A percentile compares a stretch with the other conserved stretches of the same genome.
phyloP scores from a whole-genome alignment of 1,139 yeast species.

The Hansenula sp. region DNA sequence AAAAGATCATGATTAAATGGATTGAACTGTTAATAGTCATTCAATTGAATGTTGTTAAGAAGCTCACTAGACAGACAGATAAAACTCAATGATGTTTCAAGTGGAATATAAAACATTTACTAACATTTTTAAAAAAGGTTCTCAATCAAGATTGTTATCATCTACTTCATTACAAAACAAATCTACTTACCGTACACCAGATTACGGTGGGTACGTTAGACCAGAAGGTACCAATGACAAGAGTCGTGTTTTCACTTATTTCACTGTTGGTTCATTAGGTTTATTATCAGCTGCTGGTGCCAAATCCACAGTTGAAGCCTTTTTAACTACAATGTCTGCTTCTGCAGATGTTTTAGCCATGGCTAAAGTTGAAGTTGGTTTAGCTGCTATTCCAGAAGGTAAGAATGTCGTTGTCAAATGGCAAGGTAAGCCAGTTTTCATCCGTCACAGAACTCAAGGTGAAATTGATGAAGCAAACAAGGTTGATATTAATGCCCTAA shows the following conservation, averaged over 20 bases:
- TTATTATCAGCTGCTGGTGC: constrained; percentile 94
- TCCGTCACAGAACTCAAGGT: constrained; percentile 94
- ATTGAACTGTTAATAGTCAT: no score
- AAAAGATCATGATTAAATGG: no score
- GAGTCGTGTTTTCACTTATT: constrained; percentile 85
- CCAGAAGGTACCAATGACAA: constrained; percentile 64
- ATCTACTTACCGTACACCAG: constrained; percentile 90
- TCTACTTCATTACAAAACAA: constrained; percentile 50
- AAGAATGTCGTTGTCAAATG: constrained; percentile 97
- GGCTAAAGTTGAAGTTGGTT: constrained; percentile 98
- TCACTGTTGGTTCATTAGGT: constrained; percentile 98
- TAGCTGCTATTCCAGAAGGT: constrained; percentile 94
- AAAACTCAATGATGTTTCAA: no score
- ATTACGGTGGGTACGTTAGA: constrained; percentile 79
- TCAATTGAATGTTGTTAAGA: no score
- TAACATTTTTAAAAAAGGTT: constrained; percentile 24
- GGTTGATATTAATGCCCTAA: constrained; percentile 68
- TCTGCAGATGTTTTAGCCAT: constrained; percentile 98
- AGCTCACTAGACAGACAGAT: no score
- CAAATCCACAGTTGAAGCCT: constrained; percentile 95
- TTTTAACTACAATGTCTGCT: constrained; percentile 91
- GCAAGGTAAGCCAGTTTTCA: constrained; percentile 99
- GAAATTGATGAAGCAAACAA: constrained; percentile 94
- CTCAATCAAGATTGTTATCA: constrained; percentile 40
- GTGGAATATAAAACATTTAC: constrained; percentile 6